Evolutionary conservation across 2,329 filamentous ascomycete species (phyloP).

Genomic region (Exophiala viscosa): DNA sequence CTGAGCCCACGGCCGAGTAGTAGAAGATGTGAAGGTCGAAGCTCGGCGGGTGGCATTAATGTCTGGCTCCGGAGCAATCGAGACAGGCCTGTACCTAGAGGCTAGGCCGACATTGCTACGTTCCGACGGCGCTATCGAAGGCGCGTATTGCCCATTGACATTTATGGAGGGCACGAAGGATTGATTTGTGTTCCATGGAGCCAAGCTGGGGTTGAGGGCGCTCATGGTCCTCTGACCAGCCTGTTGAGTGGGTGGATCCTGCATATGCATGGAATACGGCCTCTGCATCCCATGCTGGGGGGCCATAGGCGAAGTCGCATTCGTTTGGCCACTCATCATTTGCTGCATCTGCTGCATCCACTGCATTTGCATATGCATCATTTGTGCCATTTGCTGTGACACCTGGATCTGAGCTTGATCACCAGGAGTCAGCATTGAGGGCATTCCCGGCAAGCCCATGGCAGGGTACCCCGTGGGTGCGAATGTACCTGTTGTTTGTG

Average conservation of each 20-base stretch:
- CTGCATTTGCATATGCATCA: slow-evolving; percentile 94
- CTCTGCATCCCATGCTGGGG: slow-evolving; percentile 13
- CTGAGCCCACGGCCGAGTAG: slow-evolving; percentile 37
- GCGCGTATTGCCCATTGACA: slow-evolving; percentile 58
- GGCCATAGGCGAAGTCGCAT: slow-evolving; percentile 12
- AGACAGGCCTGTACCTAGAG: slow-evolving; percentile 85
- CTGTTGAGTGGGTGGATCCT: slow-evolving; percentile 29
- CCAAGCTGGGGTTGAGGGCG: slow-evolving; percentile 67
- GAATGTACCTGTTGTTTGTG: slow-evolving; percentile 37
- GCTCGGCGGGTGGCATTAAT: slow-evolving; percentile 25
- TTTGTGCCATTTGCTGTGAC: slow-evolving; percentile 77
- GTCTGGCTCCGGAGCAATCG: slow-evolving; percentile 48
- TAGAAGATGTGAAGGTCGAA: slow-evolving; percentile 35
- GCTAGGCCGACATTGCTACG: slow-evolving; percentile 90
- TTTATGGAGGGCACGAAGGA: slow-evolving; percentile 32
- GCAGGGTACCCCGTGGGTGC: slow-evolving; percentile 25
- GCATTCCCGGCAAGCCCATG: slow-evolving; percentile 27
- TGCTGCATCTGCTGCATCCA: slow-evolving; percentile 69
- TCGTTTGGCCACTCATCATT: slow-evolving; percentile 56
- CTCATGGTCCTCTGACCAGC: slow-evolving; percentile 67
- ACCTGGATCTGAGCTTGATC: slow-evolving; percentile 76
- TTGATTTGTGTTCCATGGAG: slow-evolving; percentile 36
- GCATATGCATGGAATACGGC: slow-evolving; percentile 23
- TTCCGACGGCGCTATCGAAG: slow-evolving; percentile 92
- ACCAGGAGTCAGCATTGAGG: slow-evolving; percentile 50